Conservation (phyloP, 768 basidiomycete species). For the Postia placenta region DNA sequence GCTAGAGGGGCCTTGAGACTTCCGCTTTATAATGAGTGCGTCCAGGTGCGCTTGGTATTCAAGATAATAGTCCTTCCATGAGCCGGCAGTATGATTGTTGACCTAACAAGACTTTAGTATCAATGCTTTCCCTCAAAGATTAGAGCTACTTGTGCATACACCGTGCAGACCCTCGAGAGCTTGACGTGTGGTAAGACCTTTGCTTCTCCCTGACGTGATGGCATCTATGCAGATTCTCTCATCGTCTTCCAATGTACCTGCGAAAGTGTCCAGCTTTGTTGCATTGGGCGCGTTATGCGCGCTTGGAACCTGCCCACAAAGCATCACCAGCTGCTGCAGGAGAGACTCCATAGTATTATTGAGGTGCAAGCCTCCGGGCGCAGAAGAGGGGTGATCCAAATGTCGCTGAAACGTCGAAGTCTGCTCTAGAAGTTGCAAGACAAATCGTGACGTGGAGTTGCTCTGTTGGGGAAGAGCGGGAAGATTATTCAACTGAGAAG, state of each 20-base stretch:
- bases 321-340: not conserved
- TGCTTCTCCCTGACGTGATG: slow-evolving; percentile 29
- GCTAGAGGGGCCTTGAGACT: too few species aligned
- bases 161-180: slow-evolving; percentile 63
- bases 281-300: too few species aligned
- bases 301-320: not conserved
- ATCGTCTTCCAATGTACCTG: slow-evolving; percentile 42
- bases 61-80: slow-evolving; percentile 81
- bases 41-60: slow-evolving; percentile 39
- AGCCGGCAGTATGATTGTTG: slow-evolving; percentile 46
- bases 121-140: too few species aligned
- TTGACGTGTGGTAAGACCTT: slow-evolving; percentile 49
- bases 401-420: too few species aligned
- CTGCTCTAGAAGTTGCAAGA: too few species aligned
- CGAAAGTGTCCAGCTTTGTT: slow-evolving; percentile 31
- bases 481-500: too few species aligned
- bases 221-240: slow-evolving; percentile 53
- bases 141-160: slow-evolving; percentile 40
- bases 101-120: too few species aligned
- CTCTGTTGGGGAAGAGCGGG: too few species aligned
- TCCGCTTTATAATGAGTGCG: not conserved
- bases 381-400: not conserved
- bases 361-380: not conserved
- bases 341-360: not conserved
- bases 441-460: too few species aligned